A percentile compares a stretch with the other conserved stretches of the same genome.
These are phyloP conservation scores for Pseudovirgaria hyperparasitica DNA, from an alignment of 2,329 filamentous ascomycete species.

Conservation along the genomic window DNA sequence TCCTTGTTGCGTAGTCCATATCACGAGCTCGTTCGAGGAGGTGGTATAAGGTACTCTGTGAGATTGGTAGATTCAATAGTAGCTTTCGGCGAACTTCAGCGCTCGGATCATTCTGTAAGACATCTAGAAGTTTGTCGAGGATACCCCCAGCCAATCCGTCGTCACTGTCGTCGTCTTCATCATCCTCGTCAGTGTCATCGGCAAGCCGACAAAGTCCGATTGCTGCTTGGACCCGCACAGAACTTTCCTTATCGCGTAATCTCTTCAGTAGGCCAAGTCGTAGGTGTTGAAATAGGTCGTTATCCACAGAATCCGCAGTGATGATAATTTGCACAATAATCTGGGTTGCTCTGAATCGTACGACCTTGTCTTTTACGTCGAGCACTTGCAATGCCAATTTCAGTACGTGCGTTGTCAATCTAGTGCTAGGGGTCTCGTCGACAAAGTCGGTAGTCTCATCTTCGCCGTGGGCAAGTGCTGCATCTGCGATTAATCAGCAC, in stretches of 20 bases:
- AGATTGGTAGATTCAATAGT: conserved; percentile 78
- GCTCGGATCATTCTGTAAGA: conserved; percentile 86
- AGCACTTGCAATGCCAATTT: conserved; percentile 63
- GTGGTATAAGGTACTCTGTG: conserved; percentile 69
- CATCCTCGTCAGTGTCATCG: conserved; percentile 44
- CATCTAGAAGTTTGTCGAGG: conserved; percentile 70
- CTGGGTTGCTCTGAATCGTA: conserved; percentile 82
- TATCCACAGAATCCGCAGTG: conserved; percentile 81
- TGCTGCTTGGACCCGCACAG: conserved; percentile 84
- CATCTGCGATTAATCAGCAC: conserved; percentile 13
- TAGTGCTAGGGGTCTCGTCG: conserved; percentile 71
- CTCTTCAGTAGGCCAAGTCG: conserved; percentile 69
- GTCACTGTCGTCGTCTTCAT: conserved; percentile 56
- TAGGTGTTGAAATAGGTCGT: conserved; percentile 76
- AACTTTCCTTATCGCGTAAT: conserved; percentile 85
- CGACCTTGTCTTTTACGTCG: conserved; percentile 78
- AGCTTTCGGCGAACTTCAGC: conserved; percentile 85
- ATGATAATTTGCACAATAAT: conserved; percentile 86
- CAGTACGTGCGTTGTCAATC: conserved; percentile 64
- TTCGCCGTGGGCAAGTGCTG: conserved; percentile 16
- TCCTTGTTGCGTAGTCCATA: conserved; percentile 68
- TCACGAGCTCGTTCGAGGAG: conserved; percentile 86
- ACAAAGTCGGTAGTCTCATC: conserved; percentile 57
- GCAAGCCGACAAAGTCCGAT: conserved; percentile 78
- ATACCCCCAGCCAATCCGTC: conserved; percentile 55